A percentile compares a stretch with the other conserved stretches of the same genome.
phyloP scores from a whole-genome alignment of 176 grass and related monocot species.

The Ensete glaucum region DNA sequence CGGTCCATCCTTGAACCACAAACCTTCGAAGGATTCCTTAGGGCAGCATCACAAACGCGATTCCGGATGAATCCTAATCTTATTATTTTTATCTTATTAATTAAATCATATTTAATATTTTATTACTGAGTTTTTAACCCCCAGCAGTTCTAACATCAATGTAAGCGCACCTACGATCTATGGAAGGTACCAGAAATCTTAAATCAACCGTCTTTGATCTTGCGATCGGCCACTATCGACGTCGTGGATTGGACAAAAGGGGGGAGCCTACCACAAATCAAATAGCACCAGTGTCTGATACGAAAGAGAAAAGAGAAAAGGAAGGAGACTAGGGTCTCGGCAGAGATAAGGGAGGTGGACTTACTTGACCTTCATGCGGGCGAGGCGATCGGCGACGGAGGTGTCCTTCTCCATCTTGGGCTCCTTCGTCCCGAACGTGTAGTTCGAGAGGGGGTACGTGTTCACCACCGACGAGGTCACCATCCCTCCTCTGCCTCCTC shows the following conservation, averaged over 20 bases:
- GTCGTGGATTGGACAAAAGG: not conserved
- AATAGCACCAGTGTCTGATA: not conserved
- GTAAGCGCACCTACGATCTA: not conserved
- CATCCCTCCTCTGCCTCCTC: not conserved
- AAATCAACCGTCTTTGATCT: not conserved
- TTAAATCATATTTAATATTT: too few species aligned
- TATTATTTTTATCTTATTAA: too few species aligned
- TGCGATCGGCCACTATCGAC: not conserved
- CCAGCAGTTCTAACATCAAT: not conserved
- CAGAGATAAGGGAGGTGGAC: too few species aligned
- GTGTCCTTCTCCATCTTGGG: slow-evolving; percentile 19
- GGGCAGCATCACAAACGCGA: too few species aligned
- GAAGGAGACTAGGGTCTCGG: not conserved
- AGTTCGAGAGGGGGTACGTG: slow-evolving; percentile 9
- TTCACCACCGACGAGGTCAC: not conserved
- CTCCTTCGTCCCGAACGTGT: slow-evolving; percentile 8
- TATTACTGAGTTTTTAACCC: too few species aligned
- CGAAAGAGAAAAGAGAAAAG: not conserved
- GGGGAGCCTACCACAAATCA: not conserved
- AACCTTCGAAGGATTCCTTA: too few species aligned
- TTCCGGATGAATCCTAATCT: too few species aligned
- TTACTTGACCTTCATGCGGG: slow-evolving; percentile 12
- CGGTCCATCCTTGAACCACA: too few species aligned
- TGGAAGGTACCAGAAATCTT: not conserved
- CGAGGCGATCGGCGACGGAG: slow-evolving; percentile 19